Evolutionary conservation across 305 asterid genomes (phyloP), one percentile per base, ranked within the genome.

Genomic region (Solanum aculeatissimum): DNA sequence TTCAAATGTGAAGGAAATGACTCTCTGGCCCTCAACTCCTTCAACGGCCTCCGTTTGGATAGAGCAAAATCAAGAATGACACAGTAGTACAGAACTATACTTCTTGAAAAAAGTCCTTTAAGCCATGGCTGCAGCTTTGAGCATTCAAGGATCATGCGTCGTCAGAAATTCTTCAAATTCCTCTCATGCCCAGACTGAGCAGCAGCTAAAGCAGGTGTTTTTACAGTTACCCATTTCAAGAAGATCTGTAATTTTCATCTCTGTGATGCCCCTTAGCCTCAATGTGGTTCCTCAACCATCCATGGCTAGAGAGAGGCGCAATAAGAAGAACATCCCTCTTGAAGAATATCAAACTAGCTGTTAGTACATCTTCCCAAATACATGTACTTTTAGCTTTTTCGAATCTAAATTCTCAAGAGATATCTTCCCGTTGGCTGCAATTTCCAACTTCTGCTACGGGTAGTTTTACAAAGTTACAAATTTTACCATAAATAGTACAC

Each of bases 231-330:
- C 93, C 83, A 85, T 92, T 85, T 92, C 99, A 5, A 91, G 99
- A 92, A 93, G 99, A 92, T 90, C 94, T 71, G 90, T 87, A 32
- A 55, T 92, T 91, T 88, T 93, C 85, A 86, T 93, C 43, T 91
- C 96, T 69, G 92, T 92, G 79, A 81, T 92, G 47, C 97, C 97
- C 55, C 83, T 93, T 6, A 66, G 88, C 88, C 74, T 91, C 10
- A 66, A 82, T 58, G 91, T 91, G 57, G 86, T 90, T 25, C 93
- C 95, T 35, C 93, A 89, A 21, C 82, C 94, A 65, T 89, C 88
- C 88, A 91, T 91, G 65, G 99, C 99, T 57, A 92, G 99, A 89
- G 98, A 95, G 88, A 90, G 98, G 89, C 98, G 98, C 87, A 95
- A 63, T 89, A 92, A 90, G 89, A 96, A 91, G 90, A 86, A 9